Conservation (phyloP, 306 rosid species). For the Rubus parviflorus region DNA sequence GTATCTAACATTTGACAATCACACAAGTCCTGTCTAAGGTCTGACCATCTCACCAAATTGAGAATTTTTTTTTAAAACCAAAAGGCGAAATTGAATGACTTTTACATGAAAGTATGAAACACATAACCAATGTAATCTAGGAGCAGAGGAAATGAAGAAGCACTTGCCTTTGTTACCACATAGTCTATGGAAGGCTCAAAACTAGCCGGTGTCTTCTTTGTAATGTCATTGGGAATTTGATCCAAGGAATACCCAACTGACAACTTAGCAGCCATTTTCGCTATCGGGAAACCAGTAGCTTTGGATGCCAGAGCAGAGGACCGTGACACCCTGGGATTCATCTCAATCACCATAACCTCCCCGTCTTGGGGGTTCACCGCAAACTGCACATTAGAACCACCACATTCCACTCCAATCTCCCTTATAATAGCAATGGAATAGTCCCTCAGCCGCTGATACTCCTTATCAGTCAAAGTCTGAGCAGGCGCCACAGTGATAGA, state of each 20-base stretch:
- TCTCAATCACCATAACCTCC: conserved; percentile 97
- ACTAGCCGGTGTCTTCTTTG: conserved; percentile 92
- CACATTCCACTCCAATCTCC: conserved; percentile 78
- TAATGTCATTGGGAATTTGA: conserved; percentile 89
- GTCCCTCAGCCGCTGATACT: conserved; percentile 86
- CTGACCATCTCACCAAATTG: not conserved
- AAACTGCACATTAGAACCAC: conserved; percentile 96
- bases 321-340: conserved; percentile 96
- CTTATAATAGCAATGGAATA: conserved; percentile 69
- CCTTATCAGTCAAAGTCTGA: conserved; percentile 93
- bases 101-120: too few relatives aligned
- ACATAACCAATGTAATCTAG: not conserved
- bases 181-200: conserved; percentile 98
- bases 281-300: conserved; percentile 97
- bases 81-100: not conserved
- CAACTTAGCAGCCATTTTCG: conserved; percentile 92
- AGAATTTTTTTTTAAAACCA: not conserved
- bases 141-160: conserved; percentile 1
- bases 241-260: conserved; percentile 91
- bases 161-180: conserved; percentile 87
- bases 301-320: conserved; percentile 91
- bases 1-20: not conserved
- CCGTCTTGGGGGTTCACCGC: conserved; percentile 79
- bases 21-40: not conserved
- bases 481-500: conserved; percentile 97